Evolutionary conservation across 2,329 filamentous ascomycete species (phyloP), one percentile per base, ranked within the genome.

Genomic region (Aspergillus neotritici): DNA sequence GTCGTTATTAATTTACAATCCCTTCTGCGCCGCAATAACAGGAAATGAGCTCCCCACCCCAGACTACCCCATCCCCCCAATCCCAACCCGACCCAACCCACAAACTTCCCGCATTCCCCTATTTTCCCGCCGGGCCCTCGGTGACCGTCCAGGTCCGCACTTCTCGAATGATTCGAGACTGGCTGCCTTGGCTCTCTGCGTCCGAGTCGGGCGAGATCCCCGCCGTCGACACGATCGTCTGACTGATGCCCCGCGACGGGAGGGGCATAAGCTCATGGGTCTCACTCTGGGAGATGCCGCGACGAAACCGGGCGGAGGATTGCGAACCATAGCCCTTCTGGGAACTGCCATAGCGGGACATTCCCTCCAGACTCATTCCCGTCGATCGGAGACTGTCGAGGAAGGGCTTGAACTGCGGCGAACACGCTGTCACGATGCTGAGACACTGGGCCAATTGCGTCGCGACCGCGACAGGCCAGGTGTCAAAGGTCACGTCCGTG

Each of bases 331-430:
- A 54, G 5, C 41, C 49, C 25, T 46, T 51, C 37, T 46, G 52
- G 8, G 41, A 44, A 38, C 48, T 51, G 13, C 40, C 47, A 30
- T 55, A 39, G 14, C 43, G 48, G 8, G 47, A 47, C 35, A 45
- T 40, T 16, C 46, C 55, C 35, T 44, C 50, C 7, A 60, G 35
- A 3, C 51, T 46, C 56, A 63, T 59, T 30, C 58, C 57, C 2
- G 55, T 53, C 12, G 60, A 61, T 17, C 54, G 57, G 5, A 63
- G 50, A 9, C 50, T 57, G 13, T 58, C 53, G n/a, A 63, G 43
- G 42, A 63, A 60, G 0, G 56, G 56, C 15, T 62, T 63, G 45
- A 63, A 58, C 32, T 62, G 58, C 2, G 60, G 57, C 5, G 58
- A 47, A 17, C 60, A 62, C 3, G 59, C 51, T 5, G 57, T 60